Base-by-base conservation (phyloP, 345 rosid genomes). In the Camelina hispida region DNA sequence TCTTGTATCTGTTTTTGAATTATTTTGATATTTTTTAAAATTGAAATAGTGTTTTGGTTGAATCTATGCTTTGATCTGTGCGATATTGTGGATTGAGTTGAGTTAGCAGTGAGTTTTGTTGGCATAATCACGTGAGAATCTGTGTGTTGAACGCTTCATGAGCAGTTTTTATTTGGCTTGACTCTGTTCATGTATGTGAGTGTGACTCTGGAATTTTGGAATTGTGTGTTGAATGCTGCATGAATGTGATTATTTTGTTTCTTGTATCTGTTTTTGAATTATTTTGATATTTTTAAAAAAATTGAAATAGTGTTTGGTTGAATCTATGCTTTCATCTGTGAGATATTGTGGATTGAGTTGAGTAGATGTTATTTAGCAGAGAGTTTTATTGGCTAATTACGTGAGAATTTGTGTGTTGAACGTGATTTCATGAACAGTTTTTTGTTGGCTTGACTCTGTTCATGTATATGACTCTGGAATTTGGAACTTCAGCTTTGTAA, bases 11-110 rank as follows among this genome's bases (percentile, higher is more conserved):
- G 23, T 59, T 40, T 40, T 11, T 10, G 13, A 3, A 1, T 40
- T 40, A 2, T 35, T 35, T 35, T 14, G 54, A 56, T 43, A 22
- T n/a, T 34, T 34, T 34, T 34, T 34, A 6, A 25, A 25, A 25
- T 25, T 25, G 28, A 3, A 25, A 25, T 25, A 25, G 28, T 25
- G 28, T 3, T 10, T 60, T 50, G 6, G 18, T 25, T 72, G 50
- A 42, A 34, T 51, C 40, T 7, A 14, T 62, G 55, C 11, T 48
- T 73, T 64, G 57, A 46, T 63, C 62, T 52, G 23, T 63, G 35
- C 12, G 46, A 40, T 55, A 7, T 54, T 44, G 13, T 0, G 28
- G 28, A 25, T 69, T n/a, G 32, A 57, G 28, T 71, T 59, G n/a
- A 55, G 14, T 54, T 23, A 23, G 25, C 25, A 23, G 25, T 25